Percentiles rank a stretch among this genome's conserved stretches.
Conservation (phyloP, 2,329 filamentous ascomycete species). For the Diaporthe ampelina region DNA sequence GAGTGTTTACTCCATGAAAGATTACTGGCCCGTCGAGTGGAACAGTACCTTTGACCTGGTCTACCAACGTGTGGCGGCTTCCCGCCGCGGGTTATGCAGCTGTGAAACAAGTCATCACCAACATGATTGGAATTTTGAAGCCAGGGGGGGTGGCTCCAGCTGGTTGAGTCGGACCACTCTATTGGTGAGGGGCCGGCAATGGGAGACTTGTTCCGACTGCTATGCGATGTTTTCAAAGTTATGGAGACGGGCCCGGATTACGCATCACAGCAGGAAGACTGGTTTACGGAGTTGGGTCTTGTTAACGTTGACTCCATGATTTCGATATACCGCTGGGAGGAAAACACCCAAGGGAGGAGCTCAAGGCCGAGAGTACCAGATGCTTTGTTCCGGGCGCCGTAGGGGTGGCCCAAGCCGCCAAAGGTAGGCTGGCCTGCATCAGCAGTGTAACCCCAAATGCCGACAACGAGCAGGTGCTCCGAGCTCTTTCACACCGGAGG, state of each 20-base stretch:
- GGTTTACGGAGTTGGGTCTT: background rate
- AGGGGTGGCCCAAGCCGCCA: too few relatives aligned
- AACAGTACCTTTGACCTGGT: background rate
- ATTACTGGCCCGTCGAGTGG: background rate
- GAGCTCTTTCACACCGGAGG: too few relatives aligned
- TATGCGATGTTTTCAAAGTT: background rate
- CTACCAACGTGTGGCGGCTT: background rate
- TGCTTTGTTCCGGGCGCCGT: too few relatives aligned
- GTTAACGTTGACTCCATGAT: background rate
- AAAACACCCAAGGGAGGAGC: background rate
- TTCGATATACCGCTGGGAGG: background rate
- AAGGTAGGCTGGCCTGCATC: too few relatives aligned
- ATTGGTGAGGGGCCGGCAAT: background rate
- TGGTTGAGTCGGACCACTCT: background rate
- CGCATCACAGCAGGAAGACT: background rate
- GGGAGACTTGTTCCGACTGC: background rate
- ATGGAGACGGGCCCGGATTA: background rate
- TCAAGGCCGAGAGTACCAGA: too few relatives aligned
- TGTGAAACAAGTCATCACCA: background rate
- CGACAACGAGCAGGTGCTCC: too few relatives aligned
- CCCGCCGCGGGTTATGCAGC: background rate
- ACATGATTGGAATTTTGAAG: background rate
- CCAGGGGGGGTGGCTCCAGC: background rate
- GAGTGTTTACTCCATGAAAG: background rate
- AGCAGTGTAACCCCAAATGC: too few relatives aligned